Base-by-base conservation (phyloP, 371 early-diverging fungal species). In the Polyrhizophydium stewartii region DNA sequence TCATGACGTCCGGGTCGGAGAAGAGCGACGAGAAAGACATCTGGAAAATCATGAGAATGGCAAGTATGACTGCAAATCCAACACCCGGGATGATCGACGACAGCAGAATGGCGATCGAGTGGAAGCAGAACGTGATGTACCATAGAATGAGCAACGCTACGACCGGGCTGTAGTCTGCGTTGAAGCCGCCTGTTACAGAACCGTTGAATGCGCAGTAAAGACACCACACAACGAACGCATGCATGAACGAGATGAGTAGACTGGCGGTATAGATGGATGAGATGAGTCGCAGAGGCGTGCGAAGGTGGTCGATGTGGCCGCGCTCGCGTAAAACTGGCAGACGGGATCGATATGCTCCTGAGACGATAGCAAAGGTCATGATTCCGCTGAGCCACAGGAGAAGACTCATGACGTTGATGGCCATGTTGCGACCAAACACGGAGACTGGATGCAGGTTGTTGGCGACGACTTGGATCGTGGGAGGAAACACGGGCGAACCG, bases 281-380 rank as follows among this genome's bases (percentile, higher is more conserved):
- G 72, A 22, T 50, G 73, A 66, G 79, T 69, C 27, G 77, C 70
- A 30, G 45, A 69, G 10, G 77, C 73, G 35, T 68, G 69, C 31
- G 74, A 71, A 50, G 71, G 74, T 55, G 69, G 73, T 16, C 75
- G 74, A 50, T 76, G 68, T 46, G 60, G 74, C 5, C 79, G 69
- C 65, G 80, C 73, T 75, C 43, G 58, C 64, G 47, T 70, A 75
- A 45, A 65, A 65, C 40, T 52, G 71, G 38, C 63, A 75, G 53
- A 68, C 46, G 27, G 16, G 56, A 13, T 32, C 57, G 49, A 47
- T 56, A 21, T 1, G 57, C 50, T 1, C 49, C 57, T 9, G 31
- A 12, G 5, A 51, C 5, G 13, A 31, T 9, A 10, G 56, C 55
- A 28, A 49, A 25, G 22, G 49, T 33, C 45, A 63, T 37, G 53